These are phyloP conservation scores for Neurospora tetrasperma DNA, from an alignment of 495 filamentous ascomycete species.

Conservation along the genomic window DNA sequence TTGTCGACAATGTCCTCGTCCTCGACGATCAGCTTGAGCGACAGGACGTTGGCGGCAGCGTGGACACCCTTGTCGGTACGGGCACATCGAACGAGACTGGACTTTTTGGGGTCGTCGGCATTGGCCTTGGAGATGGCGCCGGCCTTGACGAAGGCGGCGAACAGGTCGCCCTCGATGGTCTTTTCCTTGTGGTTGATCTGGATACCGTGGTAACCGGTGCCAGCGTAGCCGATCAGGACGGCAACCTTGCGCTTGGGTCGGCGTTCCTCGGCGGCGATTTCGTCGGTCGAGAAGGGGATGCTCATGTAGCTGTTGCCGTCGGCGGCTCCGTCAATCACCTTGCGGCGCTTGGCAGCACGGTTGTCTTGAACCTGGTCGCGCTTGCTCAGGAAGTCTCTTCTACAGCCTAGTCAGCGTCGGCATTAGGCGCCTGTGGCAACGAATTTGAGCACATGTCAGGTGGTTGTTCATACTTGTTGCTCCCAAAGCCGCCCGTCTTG, in stretches of 20 bases:
- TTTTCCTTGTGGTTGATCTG: constrained; percentile 71
- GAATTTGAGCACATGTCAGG: too few species aligned
- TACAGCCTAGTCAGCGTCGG: constrained; percentile 21
- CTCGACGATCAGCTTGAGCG: constrained; percentile 89
- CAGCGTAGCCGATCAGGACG: constrained; percentile 87
- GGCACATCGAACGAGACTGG: constrained; percentile 84
- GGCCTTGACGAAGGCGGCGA: constrained; percentile 77
- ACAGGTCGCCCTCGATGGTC: constrained; percentile 96
- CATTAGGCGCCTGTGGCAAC: constrained; percentile 10
- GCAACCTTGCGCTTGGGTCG: constrained; percentile 93
- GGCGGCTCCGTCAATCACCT: constrained; percentile 33
- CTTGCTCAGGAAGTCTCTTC: constrained; percentile 39
- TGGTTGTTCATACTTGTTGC: constrained; percentile 18
- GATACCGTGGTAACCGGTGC: constrained; percentile 95
- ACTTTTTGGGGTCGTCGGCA: constrained; percentile 92
- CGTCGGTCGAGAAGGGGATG: constrained; percentile 46
- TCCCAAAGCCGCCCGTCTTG: constrained; percentile 15
- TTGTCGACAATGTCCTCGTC: constrained; percentile 77
- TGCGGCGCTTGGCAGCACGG: constrained; percentile 45
- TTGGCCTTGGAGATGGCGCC: constrained; percentile 95
- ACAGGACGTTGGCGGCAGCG: constrained; percentile 92
- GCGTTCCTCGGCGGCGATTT: constrained; percentile 74
- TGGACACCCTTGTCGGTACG: constrained; percentile 97
- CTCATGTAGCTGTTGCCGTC: constrained; percentile 30
- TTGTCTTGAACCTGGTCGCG: constrained; percentile 49